Evolutionary conservation across 2,329 filamentous ascomycete species (phyloP).

Genomic region (Trichoderma semiorbis): DNA sequence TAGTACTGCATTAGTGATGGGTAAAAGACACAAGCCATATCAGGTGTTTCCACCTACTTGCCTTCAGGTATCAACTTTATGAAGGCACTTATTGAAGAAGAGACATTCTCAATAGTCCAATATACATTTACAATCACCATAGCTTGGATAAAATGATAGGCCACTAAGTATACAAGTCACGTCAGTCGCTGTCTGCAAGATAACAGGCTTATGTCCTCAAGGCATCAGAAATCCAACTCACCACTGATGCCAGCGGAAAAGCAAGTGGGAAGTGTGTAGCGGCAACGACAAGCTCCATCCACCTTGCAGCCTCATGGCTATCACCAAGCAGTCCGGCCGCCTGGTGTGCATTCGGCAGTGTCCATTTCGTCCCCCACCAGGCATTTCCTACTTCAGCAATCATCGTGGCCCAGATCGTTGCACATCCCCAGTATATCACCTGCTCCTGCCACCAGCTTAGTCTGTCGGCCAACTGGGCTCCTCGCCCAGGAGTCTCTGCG

Average conservation of each 20-base stretch:
- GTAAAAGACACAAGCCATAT: not conserved
- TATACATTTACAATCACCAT: not conserved
- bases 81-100: not conserved
- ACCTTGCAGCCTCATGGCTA: not conserved
- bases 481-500: not conserved
- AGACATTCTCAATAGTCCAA: no score
- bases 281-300: constrained; percentile 9
- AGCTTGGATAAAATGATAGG: not conserved
- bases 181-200: not conserved
- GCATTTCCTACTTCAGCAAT: constrained; percentile 14
- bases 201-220: not conserved
- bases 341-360: not conserved
- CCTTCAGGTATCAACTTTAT: not conserved
- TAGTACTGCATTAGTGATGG: not conserved
- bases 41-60: not conserved
- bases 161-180: not conserved
- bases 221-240: not conserved
- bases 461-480: not conserved
- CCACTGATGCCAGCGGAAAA: not conserved
- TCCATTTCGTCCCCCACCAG: constrained; percentile 15
- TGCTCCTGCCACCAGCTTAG: constrained; percentile 1
- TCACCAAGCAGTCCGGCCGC: constrained; percentile 1
- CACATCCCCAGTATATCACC: not conserved
- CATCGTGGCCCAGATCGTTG: constrained; percentile 12
- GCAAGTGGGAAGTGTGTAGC: not conserved